A percentile compares a stretch with the other conserved stretches of the same genome.
Conservation (phyloP, 192 early-diverging fungal genomes). For the Borealophlyctis nickersoniae region DNA sequence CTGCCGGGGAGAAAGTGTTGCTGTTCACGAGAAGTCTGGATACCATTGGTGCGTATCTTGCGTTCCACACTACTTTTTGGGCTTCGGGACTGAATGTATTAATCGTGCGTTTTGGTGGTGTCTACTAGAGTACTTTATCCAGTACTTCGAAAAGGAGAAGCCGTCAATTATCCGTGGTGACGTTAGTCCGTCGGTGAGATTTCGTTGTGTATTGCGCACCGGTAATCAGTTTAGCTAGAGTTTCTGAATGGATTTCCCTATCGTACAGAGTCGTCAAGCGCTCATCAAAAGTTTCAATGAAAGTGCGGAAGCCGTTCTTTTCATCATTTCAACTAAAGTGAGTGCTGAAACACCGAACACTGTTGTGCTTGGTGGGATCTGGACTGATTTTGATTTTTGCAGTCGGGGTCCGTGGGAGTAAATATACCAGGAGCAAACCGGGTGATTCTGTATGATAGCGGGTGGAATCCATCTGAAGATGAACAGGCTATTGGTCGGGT, state of each 20-base stretch:
- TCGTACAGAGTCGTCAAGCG: conserved; percentile 9
- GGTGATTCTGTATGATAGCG: not conserved
- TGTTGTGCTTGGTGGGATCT: not conserved
- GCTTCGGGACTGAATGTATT: too few relatives aligned
- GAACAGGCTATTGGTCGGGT: conserved; percentile 63
- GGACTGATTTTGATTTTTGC: not conserved
- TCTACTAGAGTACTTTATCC: too few relatives aligned
- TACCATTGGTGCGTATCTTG: conserved; percentile 62
- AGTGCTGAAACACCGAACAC: not conserved
- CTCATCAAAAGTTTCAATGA: conserved; percentile 15
- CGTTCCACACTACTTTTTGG: too few relatives aligned
- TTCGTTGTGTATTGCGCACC: not conserved
- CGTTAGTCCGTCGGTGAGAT: not conserved
- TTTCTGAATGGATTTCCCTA: too few relatives aligned
- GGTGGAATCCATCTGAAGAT: conserved; percentile 41
- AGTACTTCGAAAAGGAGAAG: too few relatives aligned
- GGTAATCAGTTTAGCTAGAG: too few relatives aligned
- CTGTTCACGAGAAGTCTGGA: conserved; percentile 70
- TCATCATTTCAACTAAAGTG: not conserved
- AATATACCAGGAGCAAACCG: not conserved
- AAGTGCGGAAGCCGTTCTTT: not conserved
- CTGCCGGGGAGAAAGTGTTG: conserved; percentile 62
- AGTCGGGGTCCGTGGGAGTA: not conserved
- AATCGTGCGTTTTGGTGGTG: too few relatives aligned
- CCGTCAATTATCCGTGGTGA: too few relatives aligned